Evolutionary conservation across 164 flowering plant genomes (phyloP).

Genomic region (Tetracentron sinense): DNA sequence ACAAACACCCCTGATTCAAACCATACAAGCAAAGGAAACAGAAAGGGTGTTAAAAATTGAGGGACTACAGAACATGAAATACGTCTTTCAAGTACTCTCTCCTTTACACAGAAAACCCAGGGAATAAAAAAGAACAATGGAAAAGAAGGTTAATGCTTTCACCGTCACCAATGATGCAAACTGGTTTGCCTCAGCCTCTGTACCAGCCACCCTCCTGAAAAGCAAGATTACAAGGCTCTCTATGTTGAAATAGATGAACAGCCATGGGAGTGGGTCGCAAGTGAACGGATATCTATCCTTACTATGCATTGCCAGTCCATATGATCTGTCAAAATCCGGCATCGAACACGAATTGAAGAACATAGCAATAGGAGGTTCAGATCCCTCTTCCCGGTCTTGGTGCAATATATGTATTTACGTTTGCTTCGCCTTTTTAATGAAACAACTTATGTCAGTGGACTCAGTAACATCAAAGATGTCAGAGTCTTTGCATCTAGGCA

Average conservation of each 20-base stretch:
- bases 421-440: slow-evolving; percentile 60
- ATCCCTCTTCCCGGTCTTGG: background rate
- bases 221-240: slow-evolving; percentile 77
- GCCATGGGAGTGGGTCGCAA: slow-evolving; percentile 76
- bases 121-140: slow-evolving; percentile 1
- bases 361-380: background rate
- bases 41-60: background rate
- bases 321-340: slow-evolving; percentile 60
- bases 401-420: no score
- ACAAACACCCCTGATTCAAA: background rate
- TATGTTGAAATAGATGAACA: slow-evolving; percentile 66
- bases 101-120: slow-evolving; percentile 6
- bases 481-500: slow-evolving; percentile 47
- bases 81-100: background rate
- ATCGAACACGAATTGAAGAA: slow-evolving; percentile 3
- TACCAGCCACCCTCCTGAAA: slow-evolving; percentile 52
- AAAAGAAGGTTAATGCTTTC: slow-evolving; percentile 18
- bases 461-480: slow-evolving; percentile 58
- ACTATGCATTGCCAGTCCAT: slow-evolving; percentile 54
- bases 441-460: slow-evolving; percentile 53
- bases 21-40: slow-evolving; percentile 1
- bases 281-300: slow-evolving; percentile 86
- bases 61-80: background rate
- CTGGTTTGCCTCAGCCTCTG: slow-evolving; percentile 21
- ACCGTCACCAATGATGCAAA: slow-evolving; percentile 30